Conservation (phyloP, 169 alveolate genomes). For the Cryptosporidium meleagridis region DNA sequence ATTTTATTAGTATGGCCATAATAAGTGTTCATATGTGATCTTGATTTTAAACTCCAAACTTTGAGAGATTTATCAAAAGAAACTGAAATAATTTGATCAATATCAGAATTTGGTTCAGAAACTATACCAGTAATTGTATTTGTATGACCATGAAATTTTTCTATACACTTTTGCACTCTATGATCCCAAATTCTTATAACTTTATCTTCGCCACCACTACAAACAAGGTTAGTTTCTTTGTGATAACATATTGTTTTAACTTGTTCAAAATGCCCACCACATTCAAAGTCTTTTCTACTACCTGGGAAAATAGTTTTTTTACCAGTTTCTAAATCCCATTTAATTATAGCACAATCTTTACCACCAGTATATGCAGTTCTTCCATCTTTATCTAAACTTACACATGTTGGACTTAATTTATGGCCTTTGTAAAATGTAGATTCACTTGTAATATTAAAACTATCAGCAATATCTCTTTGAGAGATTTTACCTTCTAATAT, state of each 20-base stretch:
- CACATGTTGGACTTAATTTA: conserved; percentile 79
- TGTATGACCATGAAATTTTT: conserved; percentile 76
- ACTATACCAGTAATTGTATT: conserved; percentile 75
- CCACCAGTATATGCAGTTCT: conserved; percentile 79
- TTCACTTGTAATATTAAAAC: neutral
- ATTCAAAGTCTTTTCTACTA: conserved; percentile 38
- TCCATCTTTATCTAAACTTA: conserved; percentile 69
- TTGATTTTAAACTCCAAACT: conserved; percentile 74
- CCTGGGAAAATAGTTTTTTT: conserved; percentile 68
- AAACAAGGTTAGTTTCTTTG: conserved; percentile 69
- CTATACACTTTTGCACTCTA: conserved; percentile 67
- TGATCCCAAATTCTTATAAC: conserved; percentile 79
- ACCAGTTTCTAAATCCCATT: conserved; percentile 79
- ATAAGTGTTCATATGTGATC: conserved; percentile 73
- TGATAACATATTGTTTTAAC: conserved; percentile 68
- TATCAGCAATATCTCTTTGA: conserved; percentile 41
- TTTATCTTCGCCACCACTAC: conserved; percentile 79
- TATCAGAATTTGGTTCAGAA: conserved; percentile 74
- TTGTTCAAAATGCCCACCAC: conserved; percentile 75
- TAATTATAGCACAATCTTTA: conserved; percentile 79
- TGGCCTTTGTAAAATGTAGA: conserved; percentile 77
- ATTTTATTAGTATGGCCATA: conserved; percentile 78
- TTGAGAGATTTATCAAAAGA: conserved; percentile 78
- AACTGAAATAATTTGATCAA: conserved; percentile 64
- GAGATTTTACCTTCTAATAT: conserved; percentile 10